phyloP scores from a whole-genome alignment of 768 basidiomycete genomes.

The Boletus tylopilopsis region DNA sequence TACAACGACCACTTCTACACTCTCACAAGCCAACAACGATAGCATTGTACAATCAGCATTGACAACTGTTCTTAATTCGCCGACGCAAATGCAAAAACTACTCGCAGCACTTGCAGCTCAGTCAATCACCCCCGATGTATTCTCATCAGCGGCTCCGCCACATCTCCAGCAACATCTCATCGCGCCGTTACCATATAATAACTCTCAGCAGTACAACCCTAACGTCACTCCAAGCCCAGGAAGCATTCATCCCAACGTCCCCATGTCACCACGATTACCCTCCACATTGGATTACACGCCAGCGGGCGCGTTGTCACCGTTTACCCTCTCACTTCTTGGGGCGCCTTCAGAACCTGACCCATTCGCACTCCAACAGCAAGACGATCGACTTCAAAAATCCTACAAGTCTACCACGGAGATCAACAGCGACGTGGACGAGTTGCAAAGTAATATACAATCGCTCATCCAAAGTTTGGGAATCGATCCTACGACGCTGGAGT shows the following conservation, averaged over 20 bases:
- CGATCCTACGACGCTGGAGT: slow-evolving; percentile 41
- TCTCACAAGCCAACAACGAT: slow-evolving; percentile 35
- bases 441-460: slow-evolving; percentile 65
- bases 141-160: slow-evolving; percentile 16
- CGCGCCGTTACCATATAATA: slow-evolving; percentile 29
- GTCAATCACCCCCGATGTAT: slow-evolving; percentile 20
- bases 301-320: slow-evolving; percentile 21
- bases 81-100: slow-evolving; percentile 56
- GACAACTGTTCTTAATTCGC: slow-evolving; percentile 47
- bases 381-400: slow-evolving; percentile 45
- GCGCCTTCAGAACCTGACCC: slow-evolving; percentile 29
- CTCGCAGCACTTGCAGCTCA: slow-evolving; percentile 40
- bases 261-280: slow-evolving; percentile 13
- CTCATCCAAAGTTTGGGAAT: slow-evolving; percentile 70
- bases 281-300: slow-evolving; percentile 21
- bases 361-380: slow-evolving; percentile 34
- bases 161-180: slow-evolving; percentile 25
- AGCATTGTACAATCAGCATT: slow-evolving; percentile 47
- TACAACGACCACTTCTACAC: slow-evolving; percentile 10
- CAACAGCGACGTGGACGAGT: slow-evolving; percentile 65
- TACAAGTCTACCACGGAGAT: slow-evolving; percentile 65
- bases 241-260: slow-evolving; percentile 4
- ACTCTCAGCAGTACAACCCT: slow-evolving; percentile 6
- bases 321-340: slow-evolving; percentile 23
- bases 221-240: background rate